Evolutionary conservation across 352 stramenopile genomes (phyloP).

Genomic region (Phytophthora europaea): DNA sequence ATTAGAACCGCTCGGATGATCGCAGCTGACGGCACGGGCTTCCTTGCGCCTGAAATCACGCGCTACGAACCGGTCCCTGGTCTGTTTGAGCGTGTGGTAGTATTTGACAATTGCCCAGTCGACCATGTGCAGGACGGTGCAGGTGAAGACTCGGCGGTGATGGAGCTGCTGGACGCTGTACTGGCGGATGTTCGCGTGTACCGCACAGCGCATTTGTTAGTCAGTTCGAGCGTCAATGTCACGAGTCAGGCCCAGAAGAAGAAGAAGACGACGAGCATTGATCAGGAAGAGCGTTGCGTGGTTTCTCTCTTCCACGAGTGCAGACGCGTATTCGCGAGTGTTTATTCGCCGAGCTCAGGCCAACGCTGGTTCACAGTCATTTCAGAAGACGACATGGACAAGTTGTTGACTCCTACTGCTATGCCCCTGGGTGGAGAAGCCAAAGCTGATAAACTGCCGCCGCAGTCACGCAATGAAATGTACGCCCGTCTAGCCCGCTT

Average conservation of each 20-base stretch:
- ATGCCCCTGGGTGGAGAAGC: conserved; percentile 40
- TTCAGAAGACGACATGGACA: conserved; percentile 65
- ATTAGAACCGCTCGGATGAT: conserved; percentile 48
- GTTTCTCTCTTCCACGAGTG: conserved; percentile 83
- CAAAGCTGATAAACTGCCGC: conserved; percentile 52
- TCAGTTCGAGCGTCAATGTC: conserved; percentile 5
- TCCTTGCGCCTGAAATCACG: conserved; percentile 58
- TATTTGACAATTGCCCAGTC: conserved; percentile 50
- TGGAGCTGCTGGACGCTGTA: conserved; percentile 70
- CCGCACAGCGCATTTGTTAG: conserved; percentile 56
- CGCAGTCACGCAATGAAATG: conserved; percentile 60
- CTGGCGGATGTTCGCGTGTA: conserved; percentile 77
- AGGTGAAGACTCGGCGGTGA: conserved; percentile 35
- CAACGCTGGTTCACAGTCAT: conserved; percentile 66
- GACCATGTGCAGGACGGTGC: conserved; percentile 19
- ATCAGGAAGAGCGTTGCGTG: conserved; percentile 52
- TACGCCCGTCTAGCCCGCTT: conserved; percentile 70
- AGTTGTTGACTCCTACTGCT: conserved; percentile 71
- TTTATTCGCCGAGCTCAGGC: conserved; percentile 67
- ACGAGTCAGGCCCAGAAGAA: conserved; percentile 6
- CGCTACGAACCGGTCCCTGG: conserved; percentile 60
- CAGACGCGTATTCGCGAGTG: conserved; percentile 69
- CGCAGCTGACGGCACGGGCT: conserved; percentile 41
- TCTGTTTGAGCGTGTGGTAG: conserved; percentile 76
- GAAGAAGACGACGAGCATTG: conserved; percentile 23